A percentile compares a stretch with the other conserved stretches of the same genome.
Evolutionary conservation across 176 grass and related monocot genomes (phyloP).

Genomic region (Thinopyrum elongatum): DNA sequence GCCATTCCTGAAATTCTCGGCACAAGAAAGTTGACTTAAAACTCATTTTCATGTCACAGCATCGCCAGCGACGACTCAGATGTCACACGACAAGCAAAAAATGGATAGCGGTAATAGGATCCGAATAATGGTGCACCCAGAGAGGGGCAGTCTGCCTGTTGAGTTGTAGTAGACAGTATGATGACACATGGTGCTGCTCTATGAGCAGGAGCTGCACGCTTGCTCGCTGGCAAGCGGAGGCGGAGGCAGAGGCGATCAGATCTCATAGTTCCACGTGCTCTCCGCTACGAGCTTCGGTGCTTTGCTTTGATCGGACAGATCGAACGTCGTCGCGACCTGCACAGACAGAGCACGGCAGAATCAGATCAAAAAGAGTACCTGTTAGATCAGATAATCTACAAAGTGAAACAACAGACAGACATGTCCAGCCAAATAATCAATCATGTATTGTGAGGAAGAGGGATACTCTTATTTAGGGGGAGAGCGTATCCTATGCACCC

Average conservation of each 20-base stretch:
- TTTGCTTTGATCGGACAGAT: conserved; percentile 73
- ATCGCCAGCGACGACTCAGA: neutral
- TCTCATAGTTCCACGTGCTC: conserved; percentile 73
- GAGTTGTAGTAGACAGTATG: conserved; percentile 9
- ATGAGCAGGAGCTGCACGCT: neutral
- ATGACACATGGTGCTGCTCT: neutral
- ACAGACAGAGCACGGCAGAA: conserved; percentile 3
- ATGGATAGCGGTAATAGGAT: neutral
- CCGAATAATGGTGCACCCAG: neutral
- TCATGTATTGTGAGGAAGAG: neutral
- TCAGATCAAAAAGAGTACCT: neutral
- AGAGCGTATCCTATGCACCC: too few relatives aligned
- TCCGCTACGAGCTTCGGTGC: conserved; percentile 67
- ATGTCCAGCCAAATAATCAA: neutral
- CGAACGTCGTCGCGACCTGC: conserved; percentile 54
- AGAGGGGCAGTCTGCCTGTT: conserved; percentile 14
- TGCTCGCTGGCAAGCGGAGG: neutral
- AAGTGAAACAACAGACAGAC: neutral
- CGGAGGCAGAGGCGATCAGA: conserved; percentile 11
- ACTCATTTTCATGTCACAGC: conserved; percentile 14
- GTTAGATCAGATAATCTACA: neutral
- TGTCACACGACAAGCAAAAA: conserved; percentile 23
- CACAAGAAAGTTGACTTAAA: neutral
- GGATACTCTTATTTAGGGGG: neutral
- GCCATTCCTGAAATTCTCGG: neutral